Evolutionary conservation across 2,329 filamentous ascomycete species (phyloP).

Genomic region (Aspergillus brasiliensis): DNA sequence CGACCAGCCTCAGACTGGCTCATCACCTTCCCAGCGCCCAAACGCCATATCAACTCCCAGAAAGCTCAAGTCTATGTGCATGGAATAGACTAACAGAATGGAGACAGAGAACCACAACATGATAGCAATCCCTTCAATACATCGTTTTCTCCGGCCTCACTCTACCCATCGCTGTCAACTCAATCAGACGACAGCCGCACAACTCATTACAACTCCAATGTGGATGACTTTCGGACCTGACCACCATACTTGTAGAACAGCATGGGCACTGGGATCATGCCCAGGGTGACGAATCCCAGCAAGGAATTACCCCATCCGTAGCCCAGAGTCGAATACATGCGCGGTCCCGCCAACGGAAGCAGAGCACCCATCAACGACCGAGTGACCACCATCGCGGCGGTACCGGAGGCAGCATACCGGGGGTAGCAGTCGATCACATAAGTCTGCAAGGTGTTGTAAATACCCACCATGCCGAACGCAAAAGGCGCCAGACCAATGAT

Average conservation of each 20-base stretch:
- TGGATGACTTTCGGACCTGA: not conserved
- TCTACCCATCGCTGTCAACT: not conserved
- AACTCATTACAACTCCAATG: not conserved
- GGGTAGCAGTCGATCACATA: not conserved
- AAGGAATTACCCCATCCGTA: conserved; percentile 3
- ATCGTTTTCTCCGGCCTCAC: not conserved
- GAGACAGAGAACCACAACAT: not conserved
- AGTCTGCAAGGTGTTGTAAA: not conserved
- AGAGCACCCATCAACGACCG: not conserved
- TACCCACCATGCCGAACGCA: conserved; percentile 3
- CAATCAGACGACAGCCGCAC: not conserved
- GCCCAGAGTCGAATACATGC: not conserved
- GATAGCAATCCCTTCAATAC: not conserved
- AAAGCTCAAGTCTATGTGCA: not conserved
- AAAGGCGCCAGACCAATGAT: conserved; percentile 24
- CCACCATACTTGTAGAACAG: not conserved
- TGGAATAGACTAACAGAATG: not conserved
- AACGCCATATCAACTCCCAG: not conserved
- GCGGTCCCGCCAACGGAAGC: conserved; percentile 1
- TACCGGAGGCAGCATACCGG: not conserved
- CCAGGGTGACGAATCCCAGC: not conserved
- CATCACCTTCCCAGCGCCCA: not conserved
- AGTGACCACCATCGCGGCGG: not conserved
- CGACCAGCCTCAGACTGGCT: not conserved
- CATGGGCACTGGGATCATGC: not conserved